Percentiles rank a stretch among this genome's conserved stretches.
Conservation (phyloP, 192 early-diverging fungal genomes). For the Podila horticola region DNA sequence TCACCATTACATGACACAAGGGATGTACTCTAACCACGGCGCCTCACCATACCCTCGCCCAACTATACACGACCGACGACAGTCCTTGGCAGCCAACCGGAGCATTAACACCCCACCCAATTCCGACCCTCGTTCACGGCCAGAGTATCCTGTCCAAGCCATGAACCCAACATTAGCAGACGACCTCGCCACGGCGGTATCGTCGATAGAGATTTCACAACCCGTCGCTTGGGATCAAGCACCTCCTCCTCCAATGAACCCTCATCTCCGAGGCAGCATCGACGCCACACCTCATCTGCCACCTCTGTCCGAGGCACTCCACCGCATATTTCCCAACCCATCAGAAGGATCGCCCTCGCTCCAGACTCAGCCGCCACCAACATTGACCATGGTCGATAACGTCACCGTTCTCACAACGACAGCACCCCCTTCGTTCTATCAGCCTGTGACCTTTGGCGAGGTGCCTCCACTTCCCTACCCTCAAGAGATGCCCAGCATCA, state of each 20-base stretch:
- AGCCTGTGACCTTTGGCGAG: neutral
- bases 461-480: conserved; percentile 10
- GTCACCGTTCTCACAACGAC: neutral
- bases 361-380: conserved; percentile 2
- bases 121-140: conserved; percentile 14
- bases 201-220: neutral
- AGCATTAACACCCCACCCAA: conserved; percentile 18
- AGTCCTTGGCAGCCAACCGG: conserved; percentile 28
- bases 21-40: conserved; percentile 5
- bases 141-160: conserved; percentile 2
- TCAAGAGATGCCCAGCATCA: conserved; percentile 17
- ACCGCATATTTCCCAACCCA: conserved; percentile 19
- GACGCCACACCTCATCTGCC: conserved; percentile 16
- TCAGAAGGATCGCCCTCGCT: neutral
- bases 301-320: conserved; percentile 37
- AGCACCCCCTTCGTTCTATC: neutral
- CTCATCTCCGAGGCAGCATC: neutral
- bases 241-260: conserved; percentile 6
- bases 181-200: conserved; percentile 4
- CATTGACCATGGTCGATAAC: neutral
- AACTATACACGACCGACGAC: conserved; percentile 36
- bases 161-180: neutral
- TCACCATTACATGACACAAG: conserved; percentile 27
- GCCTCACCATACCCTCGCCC: conserved; percentile 25
- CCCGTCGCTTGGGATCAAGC: neutral